These are phyloP conservation scores for Myxozyma monticola DNA, from an alignment of 805 yeast genomes.

Conservation along the genomic window DNA sequence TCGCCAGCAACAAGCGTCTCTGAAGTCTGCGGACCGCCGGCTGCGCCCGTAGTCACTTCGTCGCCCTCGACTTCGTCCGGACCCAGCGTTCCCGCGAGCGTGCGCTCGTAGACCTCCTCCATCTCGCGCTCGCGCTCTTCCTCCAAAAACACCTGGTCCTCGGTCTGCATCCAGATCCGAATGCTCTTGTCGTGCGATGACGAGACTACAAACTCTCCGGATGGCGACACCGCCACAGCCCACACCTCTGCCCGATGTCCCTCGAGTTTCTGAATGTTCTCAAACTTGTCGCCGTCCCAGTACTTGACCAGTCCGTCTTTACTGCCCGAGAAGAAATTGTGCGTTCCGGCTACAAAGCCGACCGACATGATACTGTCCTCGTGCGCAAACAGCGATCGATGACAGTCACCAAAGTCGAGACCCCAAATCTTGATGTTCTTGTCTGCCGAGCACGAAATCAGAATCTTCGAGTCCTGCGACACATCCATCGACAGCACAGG, in stretches of 20 bases:
- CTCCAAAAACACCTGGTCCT: constrained; percentile 92
- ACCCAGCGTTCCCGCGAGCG: constrained; percentile 70
- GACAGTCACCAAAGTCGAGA: constrained; percentile 97
- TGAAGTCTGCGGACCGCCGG: constrained; percentile 77
- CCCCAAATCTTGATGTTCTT: constrained; percentile 99
- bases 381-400: constrained; percentile 92
- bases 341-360: constrained; percentile 77
- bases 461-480: constrained; percentile 80
- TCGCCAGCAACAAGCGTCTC: constrained; percentile 96
- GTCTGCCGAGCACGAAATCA: constrained; percentile 94
- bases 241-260: constrained; percentile 94
- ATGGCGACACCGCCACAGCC: constrained; percentile 74
- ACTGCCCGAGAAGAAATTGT: constrained; percentile 84
- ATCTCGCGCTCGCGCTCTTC: constrained; percentile 95
- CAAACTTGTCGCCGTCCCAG: constrained; percentile 99
- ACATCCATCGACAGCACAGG: constrained; percentile 94
- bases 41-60: constrained; percentile 48
- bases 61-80: constrained; percentile 47
- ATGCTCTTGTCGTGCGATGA: constrained; percentile 93
- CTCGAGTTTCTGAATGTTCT: constrained; percentile 79
- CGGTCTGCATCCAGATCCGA: constrained; percentile 90
- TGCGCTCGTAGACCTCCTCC: constrained; percentile 88
- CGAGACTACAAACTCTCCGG: constrained; percentile 70
- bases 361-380: constrained; percentile 94
- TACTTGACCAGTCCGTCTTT: constrained; percentile 88